Conservation (phyloP, 78 protist species). For the Dictyostelium brefeldianum region DNA sequence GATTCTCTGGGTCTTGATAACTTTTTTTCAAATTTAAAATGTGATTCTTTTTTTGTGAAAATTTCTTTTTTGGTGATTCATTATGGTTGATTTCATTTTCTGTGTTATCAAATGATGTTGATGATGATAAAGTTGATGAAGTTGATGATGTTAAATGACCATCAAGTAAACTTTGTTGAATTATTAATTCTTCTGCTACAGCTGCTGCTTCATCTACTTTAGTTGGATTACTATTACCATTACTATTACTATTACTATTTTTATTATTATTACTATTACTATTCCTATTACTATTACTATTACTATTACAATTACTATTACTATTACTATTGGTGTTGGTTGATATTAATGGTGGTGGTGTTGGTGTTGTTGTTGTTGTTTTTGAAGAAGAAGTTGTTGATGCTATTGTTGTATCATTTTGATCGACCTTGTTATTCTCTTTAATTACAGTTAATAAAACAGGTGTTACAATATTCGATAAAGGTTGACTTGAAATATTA, state of each 20-base stretch:
- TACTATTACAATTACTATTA: neutral
- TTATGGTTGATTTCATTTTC: neutral
- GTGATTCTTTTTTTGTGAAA: conserved; percentile 38
- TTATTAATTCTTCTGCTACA: neutral
- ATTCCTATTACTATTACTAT: neutral
- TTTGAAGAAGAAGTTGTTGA: neutral
- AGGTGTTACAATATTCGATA: neutral
- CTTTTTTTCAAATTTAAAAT: conserved; percentile 19
- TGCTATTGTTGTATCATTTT: neutral
- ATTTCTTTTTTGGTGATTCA: conserved; percentile 21
- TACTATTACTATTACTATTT: neutral
- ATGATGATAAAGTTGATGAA: neutral
- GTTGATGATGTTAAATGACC: conserved; percentile 7
- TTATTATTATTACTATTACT: neutral
- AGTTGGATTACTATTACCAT: neutral
- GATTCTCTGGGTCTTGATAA: neutral
- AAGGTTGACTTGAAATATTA: conserved; percentile 10
- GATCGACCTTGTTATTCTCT: neutral
- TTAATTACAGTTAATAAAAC: neutral
- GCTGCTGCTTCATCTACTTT: neutral
- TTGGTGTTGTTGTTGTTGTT: neutral
- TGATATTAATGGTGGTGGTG: no score
- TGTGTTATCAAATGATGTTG: neutral
- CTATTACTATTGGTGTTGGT: no score
- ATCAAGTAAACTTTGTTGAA: neutral